Conservation (phyloP, 2,329 filamentous ascomycete genomes). For the Talaromyces sp. region DNA sequence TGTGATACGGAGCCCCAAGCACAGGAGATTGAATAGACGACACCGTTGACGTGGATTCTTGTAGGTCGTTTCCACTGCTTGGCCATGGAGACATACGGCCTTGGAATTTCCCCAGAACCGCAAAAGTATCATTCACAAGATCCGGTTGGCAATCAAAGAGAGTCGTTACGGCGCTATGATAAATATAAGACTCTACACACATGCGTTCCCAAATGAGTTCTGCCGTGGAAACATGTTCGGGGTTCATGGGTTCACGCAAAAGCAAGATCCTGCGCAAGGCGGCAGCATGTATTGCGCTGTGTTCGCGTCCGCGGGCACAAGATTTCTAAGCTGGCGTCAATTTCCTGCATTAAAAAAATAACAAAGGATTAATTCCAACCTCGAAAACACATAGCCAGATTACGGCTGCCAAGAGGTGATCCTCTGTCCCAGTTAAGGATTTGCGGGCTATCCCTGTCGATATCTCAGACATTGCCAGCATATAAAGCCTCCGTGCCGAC, state of each 20-base stretch:
- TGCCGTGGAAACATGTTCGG: neutral
- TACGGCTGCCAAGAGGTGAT: slow-evolving; percentile 6
- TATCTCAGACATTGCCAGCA: slow-evolving; percentile 7
- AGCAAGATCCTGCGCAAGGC: slow-evolving; percentile 7
- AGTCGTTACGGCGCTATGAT: slow-evolving; percentile 10
- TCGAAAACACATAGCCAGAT: slow-evolving; percentile 11
- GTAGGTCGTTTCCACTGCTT: neutral
- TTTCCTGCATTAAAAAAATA: neutral
- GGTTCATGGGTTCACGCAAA: slow-evolving; percentile 7
- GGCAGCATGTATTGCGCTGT: slow-evolving; percentile 7
- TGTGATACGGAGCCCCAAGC: slow-evolving; percentile 10
- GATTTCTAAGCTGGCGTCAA: neutral
- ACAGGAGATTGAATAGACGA: slow-evolving; percentile 3
- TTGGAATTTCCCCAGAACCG: slow-evolving; percentile 7
- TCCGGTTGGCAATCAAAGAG: slow-evolving; percentile 1
- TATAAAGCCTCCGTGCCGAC: neutral
- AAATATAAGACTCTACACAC: slow-evolving; percentile 12
- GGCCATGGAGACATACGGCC: neutral
- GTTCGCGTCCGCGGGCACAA: neutral
- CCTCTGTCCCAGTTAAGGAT: slow-evolving; percentile 4
- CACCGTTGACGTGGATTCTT: neutral
- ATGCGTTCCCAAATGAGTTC: slow-evolving; percentile 10
- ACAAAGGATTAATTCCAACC: neutral
- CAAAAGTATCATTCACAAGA: slow-evolving; percentile 7
- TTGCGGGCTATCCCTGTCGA: slow-evolving; percentile 2